Percentiles rank a stretch among this genome's conserved stretches.
Conservation (phyloP, 2,329 filamentous ascomycete species). For the Diplocarpon mali region DNA sequence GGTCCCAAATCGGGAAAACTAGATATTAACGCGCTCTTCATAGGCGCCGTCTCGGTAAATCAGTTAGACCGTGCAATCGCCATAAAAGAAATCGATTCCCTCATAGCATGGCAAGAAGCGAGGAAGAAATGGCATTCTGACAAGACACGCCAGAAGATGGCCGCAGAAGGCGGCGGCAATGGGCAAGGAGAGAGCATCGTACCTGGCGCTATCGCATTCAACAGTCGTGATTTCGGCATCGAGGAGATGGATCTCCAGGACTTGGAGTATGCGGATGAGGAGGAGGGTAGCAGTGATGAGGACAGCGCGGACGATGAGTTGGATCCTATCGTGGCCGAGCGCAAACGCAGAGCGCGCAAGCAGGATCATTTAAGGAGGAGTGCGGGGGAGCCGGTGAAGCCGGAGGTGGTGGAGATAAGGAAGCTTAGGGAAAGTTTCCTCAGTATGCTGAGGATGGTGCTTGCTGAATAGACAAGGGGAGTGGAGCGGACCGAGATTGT, state of each 20-base stretch:
- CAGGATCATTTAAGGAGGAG: slow-evolving; percentile 71
- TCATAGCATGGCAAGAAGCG: slow-evolving; percentile 90
- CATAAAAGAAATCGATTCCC: slow-evolving; percentile 67
- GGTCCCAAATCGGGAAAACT: slow-evolving; percentile 78
- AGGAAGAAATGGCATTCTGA: slow-evolving; percentile 97
- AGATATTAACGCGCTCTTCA: slow-evolving; percentile 89
- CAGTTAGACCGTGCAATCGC: slow-evolving; percentile 61
- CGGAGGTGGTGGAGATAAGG: slow-evolving; percentile 64
- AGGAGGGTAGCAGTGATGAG: slow-evolving; percentile 48
- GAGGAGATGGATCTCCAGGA: slow-evolving; percentile 80
- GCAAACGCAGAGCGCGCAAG: slow-evolving; percentile 62
- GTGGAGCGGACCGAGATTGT: no score
- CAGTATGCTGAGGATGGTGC: slow-evolving; percentile 67
- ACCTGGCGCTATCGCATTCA: slow-evolving; percentile 51
- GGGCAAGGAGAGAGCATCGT: slow-evolving; percentile 36
- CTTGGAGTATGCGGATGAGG: slow-evolving; percentile 65
- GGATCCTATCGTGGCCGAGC: slow-evolving; percentile 81
- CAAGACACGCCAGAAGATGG: slow-evolving; percentile 99
- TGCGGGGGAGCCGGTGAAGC: slow-evolving; percentile 78
- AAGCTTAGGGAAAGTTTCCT: slow-evolving; percentile 73
- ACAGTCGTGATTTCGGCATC: slow-evolving; percentile 78
- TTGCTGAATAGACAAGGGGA: slow-evolving; percentile 49
- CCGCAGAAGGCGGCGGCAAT: slow-evolving; percentile 53
- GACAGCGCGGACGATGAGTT: slow-evolving; percentile 66
- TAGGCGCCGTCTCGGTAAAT: slow-evolving; percentile 59